Percentiles rank a stretch among this genome's conserved stretches.
Conservation (phyloP, 805 yeast species). For the Saccharomyces jurei region DNA sequence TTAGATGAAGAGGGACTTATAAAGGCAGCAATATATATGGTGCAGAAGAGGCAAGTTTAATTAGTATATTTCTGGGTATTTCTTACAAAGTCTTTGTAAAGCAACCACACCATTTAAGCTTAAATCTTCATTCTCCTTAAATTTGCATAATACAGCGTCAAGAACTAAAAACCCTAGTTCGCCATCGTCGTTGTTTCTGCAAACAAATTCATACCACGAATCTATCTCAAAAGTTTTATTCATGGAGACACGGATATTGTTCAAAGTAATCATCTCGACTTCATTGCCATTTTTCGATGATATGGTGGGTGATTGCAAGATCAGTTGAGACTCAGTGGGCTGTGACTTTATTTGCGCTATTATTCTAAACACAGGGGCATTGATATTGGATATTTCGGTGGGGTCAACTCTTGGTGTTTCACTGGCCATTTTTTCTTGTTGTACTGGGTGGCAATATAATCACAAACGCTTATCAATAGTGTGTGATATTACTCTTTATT, state of each 20-base stretch:
- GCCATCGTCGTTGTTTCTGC: slow-evolving; percentile 28
- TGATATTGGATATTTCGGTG: slow-evolving; percentile 17
- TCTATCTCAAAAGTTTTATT: slow-evolving; percentile 20
- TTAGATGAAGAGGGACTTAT: background rate
- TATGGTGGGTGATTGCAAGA: slow-evolving; percentile 22
- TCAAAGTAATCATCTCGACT: slow-evolving; percentile 22
- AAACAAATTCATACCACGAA: slow-evolving; percentile 31
- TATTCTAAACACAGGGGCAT: slow-evolving; percentile 26
- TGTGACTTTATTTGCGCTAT: slow-evolving; percentile 28
- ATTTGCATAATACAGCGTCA: slow-evolving; percentile 26
- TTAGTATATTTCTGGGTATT: slow-evolving; percentile 28
- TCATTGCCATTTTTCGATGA: slow-evolving; percentile 24
- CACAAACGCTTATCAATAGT: background rate
- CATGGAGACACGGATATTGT: slow-evolving; percentile 21
- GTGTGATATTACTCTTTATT: background rate
- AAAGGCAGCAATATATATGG: background rate
- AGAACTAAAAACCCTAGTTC: slow-evolving; percentile 28
- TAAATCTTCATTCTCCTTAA: slow-evolving; percentile 22
- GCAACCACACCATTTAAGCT: slow-evolving; percentile 29
- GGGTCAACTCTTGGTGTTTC: slow-evolving; percentile 31
- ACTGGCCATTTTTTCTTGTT: slow-evolving; percentile 17
- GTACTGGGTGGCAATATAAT: background rate
- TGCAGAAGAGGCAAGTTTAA: background rate
- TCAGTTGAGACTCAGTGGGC: slow-evolving; percentile 22
- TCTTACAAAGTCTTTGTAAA: slow-evolving; percentile 22